These are phyloP conservation scores for Heliophila coronopifolia DNA, from an alignment of 441 rosid species.

Conservation along the genomic window DNA sequence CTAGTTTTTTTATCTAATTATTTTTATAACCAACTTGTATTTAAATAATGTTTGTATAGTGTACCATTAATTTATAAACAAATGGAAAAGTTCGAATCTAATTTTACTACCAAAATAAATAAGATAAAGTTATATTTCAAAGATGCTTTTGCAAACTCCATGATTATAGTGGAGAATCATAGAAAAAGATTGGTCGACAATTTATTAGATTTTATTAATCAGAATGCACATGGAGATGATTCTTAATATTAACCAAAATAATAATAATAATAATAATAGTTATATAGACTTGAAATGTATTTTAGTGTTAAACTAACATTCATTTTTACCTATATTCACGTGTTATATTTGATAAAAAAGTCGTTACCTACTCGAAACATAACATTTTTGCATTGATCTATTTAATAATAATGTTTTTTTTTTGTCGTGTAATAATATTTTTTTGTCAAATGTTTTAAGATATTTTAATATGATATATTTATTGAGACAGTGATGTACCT, in stretches of 20 bases:
- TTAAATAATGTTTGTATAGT: not conserved
- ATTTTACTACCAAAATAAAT: not conserved
- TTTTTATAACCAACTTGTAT: not conserved
- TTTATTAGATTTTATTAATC: not conserved
- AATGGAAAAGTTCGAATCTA: not conserved
- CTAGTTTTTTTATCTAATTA: not conserved
- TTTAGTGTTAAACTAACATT: too few relatives aligned
- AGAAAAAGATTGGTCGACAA: constrained; percentile 8
- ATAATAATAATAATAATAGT: not conserved
- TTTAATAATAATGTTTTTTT: not conserved
- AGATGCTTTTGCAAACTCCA: constrained; percentile 11
- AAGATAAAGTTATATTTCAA: not conserved
- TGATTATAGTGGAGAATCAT: constrained; percentile 24
- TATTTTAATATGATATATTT: not conserved
- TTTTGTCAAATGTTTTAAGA: too few relatives aligned
- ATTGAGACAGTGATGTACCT: constrained; percentile 11
- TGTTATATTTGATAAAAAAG: too few relatives aligned
- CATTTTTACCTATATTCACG: too few relatives aligned
- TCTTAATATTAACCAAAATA: not conserved
- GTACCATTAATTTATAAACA: not conserved
- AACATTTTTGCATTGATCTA: not conserved
- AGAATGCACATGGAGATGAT: constrained; percentile 13
- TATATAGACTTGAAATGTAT: too few relatives aligned
- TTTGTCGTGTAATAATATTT: too few relatives aligned
- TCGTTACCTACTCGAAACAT: too few relatives aligned